Conservation (phyloP, 441 rosid species). For the Pelargonium citronellum region DNA sequence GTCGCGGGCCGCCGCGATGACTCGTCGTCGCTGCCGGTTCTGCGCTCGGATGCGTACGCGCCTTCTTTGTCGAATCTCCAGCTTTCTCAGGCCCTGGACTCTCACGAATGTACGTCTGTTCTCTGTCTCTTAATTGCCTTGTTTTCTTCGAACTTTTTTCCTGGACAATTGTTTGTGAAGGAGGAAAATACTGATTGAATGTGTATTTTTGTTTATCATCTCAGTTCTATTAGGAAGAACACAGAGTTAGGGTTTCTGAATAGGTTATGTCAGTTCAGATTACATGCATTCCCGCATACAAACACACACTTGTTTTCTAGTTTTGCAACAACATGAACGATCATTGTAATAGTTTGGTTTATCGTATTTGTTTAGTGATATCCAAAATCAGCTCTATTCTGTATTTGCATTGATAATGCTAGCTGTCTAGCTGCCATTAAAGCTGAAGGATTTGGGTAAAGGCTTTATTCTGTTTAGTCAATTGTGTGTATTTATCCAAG, state of each 20-base stretch:
- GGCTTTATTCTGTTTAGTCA: too few species aligned
- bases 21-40: constrained; percentile 43
- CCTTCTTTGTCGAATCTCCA: constrained; percentile 28
- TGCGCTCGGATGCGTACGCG: background rate
- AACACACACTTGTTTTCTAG: too few species aligned
- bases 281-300: background rate
- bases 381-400: background rate
- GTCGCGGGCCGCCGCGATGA: constrained; percentile 38
- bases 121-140: background rate
- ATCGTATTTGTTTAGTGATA: too few species aligned
- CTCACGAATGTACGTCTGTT: constrained; percentile 48
- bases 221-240: background rate
- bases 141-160: background rate
- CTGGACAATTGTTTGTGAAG: background rate
- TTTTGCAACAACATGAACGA: background rate
- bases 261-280: background rate
- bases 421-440: background rate
- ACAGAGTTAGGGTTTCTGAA: background rate
- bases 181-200: background rate
- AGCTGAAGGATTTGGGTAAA: background rate
- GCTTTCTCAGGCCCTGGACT: constrained; percentile 43
- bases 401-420: background rate
- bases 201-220: background rate
- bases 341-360: background rate
- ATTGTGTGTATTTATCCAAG: too few species aligned